Base-by-base conservation (phyloP, 2,329 filamentous ascomycete species). In the Trichocomaceae sp. region DNA sequence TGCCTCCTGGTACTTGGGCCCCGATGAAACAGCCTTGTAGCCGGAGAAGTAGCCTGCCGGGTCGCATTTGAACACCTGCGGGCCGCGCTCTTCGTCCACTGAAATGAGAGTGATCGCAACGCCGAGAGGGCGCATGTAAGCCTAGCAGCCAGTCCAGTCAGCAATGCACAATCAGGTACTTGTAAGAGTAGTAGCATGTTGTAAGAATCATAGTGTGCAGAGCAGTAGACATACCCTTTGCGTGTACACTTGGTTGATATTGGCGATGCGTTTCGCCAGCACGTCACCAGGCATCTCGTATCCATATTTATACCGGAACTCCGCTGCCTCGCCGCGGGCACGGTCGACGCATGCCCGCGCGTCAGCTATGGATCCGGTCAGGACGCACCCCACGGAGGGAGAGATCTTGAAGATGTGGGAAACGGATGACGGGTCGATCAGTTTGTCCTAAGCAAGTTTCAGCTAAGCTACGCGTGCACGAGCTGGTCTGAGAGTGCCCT, bases 281-380 rank as follows among this genome's bases (percentile, higher is more conserved):
- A 90, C 93, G 75, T 99, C 93, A 73, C 90, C 95, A 58, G 93
- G 93, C 93, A 99, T 99, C 80, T 99, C 93, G 75, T 99, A 99
- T 68, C 93, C 93, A 72, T 84, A 96, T 78, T 96, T 96, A 84
- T 99, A 99, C 75, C 86, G 85, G 79, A 99, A 99, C 72, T 99
- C 92, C 56, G 92, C 92, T 63, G 93, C 93, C 77, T 99, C 93
- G 65, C 89, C 88, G 77, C 93, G 87, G 61, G 93, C 93, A 68
- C 93, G 86, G 75, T 90, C 89, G 58, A 95, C 89, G 61, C 90
- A 95, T 31, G 93, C 91, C 72, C 93, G 83, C 58, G 93, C 93
- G 79, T 99, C 93, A 66, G 93, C 92, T 74, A 99, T 97, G 62
- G 93, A 96, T 52, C 93, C 93, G 49, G 93, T 99, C 85, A 99